These are phyloP conservation scores for Lagenidium giganteum DNA, from an alignment of 352 stramenopile genomes.

Conservation along the genomic window DNA sequence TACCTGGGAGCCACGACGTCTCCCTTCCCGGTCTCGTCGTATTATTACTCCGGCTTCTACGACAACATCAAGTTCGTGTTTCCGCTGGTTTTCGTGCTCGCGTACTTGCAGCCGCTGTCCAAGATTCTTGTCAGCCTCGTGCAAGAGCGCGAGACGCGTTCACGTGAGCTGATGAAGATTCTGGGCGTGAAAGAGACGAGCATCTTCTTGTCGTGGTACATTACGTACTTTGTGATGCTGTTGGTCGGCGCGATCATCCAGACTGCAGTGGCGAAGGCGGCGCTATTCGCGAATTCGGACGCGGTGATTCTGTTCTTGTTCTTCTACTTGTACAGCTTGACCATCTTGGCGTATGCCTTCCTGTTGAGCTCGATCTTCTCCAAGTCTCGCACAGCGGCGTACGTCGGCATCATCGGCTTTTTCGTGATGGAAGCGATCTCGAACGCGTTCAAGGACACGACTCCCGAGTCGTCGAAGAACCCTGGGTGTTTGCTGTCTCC, in stretches of 20 bases:
- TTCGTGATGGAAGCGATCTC: slow-evolving; percentile 22
- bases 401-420: slow-evolving; percentile 37
- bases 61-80: slow-evolving; percentile 28
- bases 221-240: slow-evolving; percentile 86
- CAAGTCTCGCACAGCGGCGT: slow-evolving; percentile 49
- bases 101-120: slow-evolving; percentile 65
- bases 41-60: slow-evolving; percentile 31
- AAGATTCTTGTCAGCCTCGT: slow-evolving; percentile 68
- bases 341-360: slow-evolving; percentile 23
- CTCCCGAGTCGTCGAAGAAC: slow-evolving; percentile 25
- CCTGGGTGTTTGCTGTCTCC: slow-evolving; percentile 29
- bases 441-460: slow-evolving; percentile 15
- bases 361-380: slow-evolving; percentile 28
- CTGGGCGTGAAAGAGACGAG: slow-evolving; percentile 80
- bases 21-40: slow-evolving; percentile 17
- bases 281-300: slow-evolving; percentile 22
- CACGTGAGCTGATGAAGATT: slow-evolving; percentile 77
- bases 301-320: slow-evolving; percentile 23
- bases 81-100: slow-evolving; percentile 71
- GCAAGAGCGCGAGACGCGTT: slow-evolving; percentile 66
- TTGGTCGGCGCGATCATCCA: slow-evolving; percentile 57
- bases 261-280: slow-evolving; percentile 23
- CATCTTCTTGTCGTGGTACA: slow-evolving; percentile 70
- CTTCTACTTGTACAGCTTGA: slow-evolving; percentile 29
- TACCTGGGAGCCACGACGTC: slow-evolving; percentile 3